Evolutionary conservation across 177 flowering plant genomes (phyloP), one percentile per base, ranked within the genome.

Genomic region (Vitis hybrid): DNA sequence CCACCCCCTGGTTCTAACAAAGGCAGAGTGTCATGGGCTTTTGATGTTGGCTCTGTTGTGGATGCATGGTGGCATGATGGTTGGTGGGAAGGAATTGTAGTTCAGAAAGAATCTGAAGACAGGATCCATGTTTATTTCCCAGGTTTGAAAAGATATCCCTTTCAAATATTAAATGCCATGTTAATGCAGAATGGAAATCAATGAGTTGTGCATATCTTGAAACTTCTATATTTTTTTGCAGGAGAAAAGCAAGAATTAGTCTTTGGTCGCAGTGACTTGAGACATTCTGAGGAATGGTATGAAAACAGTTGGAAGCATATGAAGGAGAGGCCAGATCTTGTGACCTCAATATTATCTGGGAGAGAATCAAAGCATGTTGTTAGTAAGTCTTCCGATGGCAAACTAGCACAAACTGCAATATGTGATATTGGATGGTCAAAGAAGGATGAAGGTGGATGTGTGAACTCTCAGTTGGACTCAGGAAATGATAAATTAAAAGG

Each of bases 31-130:
- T 69, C 80, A 8, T 71, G 72, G 78, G 81, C 60, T 48, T 51
- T 79, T 55, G 83, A 75, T 67, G 76, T 84, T 70, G 98, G 98
- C 3, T 65, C 83, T 17, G 60, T 80, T 67, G 97, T 94, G 57
- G 98, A 94, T 76, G 98, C 75, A 1, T 87, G 98, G 96, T 75
- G 87, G 91, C 76, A 85, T 78, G 94, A 89, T 80, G 97, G 92
- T 2, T 94, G 98, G 98, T 91, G 98, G 98, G 98, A 94, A 80
- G 98, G 98, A 55, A 82, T 92, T 67, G 89, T 94, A n/a, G 68
- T 91, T 55, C 70, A 67, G 64, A 87, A 80, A 58, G 88, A 82
- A 64, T 65, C 83, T 14, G 78, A 77, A 18, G 87, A 82, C 50
- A 79, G 72, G 56, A 14, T 87, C 56, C 78, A 55, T 64, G 89